Percentiles rank a stretch among this genome's conserved stretches.
phyloP scores from a whole-genome alignment of 73 alveolate species.

The Stentor roeselii region DNA sequence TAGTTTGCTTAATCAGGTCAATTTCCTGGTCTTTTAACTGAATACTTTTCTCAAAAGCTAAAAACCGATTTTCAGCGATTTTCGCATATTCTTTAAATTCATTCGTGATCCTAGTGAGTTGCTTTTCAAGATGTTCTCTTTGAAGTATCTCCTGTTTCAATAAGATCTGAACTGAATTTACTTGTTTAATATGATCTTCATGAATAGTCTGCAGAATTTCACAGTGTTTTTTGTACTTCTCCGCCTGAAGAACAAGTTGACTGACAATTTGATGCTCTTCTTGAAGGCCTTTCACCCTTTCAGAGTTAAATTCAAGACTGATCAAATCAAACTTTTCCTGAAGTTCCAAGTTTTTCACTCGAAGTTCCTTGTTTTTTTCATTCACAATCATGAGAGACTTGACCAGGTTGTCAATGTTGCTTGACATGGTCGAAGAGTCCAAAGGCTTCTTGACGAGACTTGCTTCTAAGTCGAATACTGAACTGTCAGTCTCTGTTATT shows the following conservation, averaged over 20 bases:
- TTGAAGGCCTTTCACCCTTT: neutral
- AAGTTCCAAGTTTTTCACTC: neutral
- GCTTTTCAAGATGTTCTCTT: slow-evolving; percentile 23
- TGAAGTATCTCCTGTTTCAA: neutral
- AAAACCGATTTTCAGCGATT: neutral
- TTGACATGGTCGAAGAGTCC: neutral
- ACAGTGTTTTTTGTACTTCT: neutral
- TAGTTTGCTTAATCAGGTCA: neutral
- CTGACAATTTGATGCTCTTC: neutral
- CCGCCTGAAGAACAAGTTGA: neutral
- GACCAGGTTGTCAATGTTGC: neutral
- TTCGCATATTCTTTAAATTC: slow-evolving; percentile 1
- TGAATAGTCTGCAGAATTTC: neutral
- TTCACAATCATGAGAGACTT: neutral
- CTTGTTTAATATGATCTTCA: slow-evolving; percentile 8
- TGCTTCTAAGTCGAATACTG: neutral
- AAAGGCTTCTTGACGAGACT: neutral
- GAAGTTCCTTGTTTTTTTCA: neutral
- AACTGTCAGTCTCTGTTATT: neutral
- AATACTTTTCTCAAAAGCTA: neutral
- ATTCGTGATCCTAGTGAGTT: neutral
- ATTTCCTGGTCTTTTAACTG: neutral
- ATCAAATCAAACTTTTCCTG: too few species aligned
- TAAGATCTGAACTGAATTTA: neutral
- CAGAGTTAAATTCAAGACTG: neutral